Conservation (phyloP, 1,284 basidiomycete genomes). For the Trametes versicolor region DNA sequence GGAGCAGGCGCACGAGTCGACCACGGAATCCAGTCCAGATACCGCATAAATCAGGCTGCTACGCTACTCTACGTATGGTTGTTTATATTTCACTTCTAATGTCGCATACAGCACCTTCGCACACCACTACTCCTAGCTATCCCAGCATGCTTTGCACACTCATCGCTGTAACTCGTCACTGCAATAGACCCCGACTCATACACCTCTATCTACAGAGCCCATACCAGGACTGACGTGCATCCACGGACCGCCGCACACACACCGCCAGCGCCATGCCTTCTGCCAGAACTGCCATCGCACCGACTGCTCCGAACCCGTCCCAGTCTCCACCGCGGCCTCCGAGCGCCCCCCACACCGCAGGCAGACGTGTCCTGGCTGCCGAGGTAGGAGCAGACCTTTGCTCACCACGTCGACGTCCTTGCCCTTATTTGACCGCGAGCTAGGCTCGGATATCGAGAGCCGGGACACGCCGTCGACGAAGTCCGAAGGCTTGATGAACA, state of each 20-base stretch:
- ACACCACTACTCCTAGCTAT: not conserved
- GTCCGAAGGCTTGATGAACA: constrained; percentile 77
- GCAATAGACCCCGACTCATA: constrained; percentile 6
- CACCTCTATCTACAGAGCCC: constrained; percentile 4
- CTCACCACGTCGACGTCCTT: constrained; percentile 68
- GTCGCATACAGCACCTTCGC: not conserved
- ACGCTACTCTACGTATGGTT: not conserved
- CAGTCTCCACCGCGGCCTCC: constrained; percentile 49
- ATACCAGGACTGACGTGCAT: not conserved
- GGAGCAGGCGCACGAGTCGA: not conserved
- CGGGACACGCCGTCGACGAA: constrained; percentile 65
- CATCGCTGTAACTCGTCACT: not conserved
- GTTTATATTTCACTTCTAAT: not conserved
- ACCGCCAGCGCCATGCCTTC: constrained; percentile 62
- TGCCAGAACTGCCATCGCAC: constrained; percentile 73
- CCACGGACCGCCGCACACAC: constrained; percentile 80
- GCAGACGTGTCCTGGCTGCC: constrained; percentile 54
- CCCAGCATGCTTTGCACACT: not conserved
- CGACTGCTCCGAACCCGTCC: constrained; percentile 40
- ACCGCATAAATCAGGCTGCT: not conserved
- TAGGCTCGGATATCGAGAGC: constrained; percentile 45
- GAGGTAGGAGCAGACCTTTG: constrained; percentile 59
- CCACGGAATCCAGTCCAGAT: not conserved
- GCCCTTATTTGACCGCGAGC: constrained; percentile 45
- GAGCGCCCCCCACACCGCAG: constrained; percentile 70